Evolutionary conservation across 768 basidiomycete species (phyloP).

Genomic region (Tephrocybe sp.): DNA sequence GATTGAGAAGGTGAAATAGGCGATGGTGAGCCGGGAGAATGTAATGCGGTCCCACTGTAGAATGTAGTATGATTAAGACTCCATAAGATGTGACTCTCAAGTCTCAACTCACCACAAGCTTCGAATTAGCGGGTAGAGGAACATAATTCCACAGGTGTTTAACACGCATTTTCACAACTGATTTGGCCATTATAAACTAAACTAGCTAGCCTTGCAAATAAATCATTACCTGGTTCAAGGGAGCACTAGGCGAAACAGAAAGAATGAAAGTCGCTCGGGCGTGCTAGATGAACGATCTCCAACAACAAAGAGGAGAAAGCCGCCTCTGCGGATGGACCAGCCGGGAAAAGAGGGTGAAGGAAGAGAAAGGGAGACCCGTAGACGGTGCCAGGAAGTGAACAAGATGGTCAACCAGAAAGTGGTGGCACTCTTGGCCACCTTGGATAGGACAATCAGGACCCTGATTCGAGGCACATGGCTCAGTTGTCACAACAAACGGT

Average conservation of each 20-base stretch:
- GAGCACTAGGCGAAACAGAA: slow-evolving; percentile 10
- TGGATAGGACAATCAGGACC: too few relatives aligned
- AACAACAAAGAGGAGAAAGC: slow-evolving; percentile 25
- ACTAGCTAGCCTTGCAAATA: not conserved
- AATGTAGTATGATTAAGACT: not conserved
- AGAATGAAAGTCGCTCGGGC: slow-evolving; percentile 46
- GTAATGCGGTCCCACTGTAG: slow-evolving; percentile 69
- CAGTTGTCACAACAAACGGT: not conserved
- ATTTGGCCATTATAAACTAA: not conserved
- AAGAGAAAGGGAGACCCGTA: slow-evolving; percentile 24
- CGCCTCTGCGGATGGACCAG: slow-evolving; percentile 28
- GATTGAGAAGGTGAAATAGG: slow-evolving; percentile 69
- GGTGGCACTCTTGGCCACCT: not conserved
- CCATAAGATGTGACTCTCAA: not conserved
- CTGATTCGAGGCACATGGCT: slow-evolving; percentile 15
- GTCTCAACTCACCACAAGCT: slow-evolving; percentile 44
- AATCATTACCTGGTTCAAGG: slow-evolving; percentile 6
- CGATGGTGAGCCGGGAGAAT: slow-evolving; percentile 60
- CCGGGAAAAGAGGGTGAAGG: slow-evolving; percentile 20
- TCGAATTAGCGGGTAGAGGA: slow-evolving; percentile 34
- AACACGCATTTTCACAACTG: slow-evolving; percentile 21
- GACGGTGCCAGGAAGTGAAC: slow-evolving; percentile 21
- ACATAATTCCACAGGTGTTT: slow-evolving; percentile 32
- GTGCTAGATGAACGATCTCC: slow-evolving; percentile 17
- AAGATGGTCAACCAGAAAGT: not conserved